Percentiles rank a stretch among this genome's conserved stretches.
Conservation (phyloP, 2,329 filamentous ascomycete species). For the Trichoderma harzianum region DNA sequence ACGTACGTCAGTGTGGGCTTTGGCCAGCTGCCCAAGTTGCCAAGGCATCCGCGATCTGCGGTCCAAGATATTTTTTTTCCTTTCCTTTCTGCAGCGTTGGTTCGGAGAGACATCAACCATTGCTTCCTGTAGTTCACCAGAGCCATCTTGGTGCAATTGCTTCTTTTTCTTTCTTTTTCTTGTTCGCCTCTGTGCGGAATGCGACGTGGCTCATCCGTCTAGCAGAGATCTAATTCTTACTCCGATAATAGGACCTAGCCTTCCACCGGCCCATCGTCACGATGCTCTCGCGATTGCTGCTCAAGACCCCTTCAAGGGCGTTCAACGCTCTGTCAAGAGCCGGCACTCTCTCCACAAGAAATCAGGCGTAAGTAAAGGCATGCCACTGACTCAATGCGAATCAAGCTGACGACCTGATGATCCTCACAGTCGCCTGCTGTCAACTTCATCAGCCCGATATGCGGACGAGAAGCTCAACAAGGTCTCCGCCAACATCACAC, state of each 20-base stretch:
- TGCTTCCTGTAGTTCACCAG: not conserved
- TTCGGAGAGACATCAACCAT: not conserved
- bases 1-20: not conserved
- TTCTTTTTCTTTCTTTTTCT: not conserved
- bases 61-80: not conserved
- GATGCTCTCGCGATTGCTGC: constrained; percentile 24
- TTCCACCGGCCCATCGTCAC: not conserved
- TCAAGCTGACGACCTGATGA: not conserved
- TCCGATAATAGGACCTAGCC: constrained; percentile 10
- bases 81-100: too few species aligned
- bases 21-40: not conserved
- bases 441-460: constrained; percentile 46
- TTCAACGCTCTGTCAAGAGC: constrained; percentile 20
- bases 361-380: constrained; percentile 18
- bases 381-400: not conserved
- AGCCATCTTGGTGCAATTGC: not conserved
- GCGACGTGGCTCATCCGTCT: not conserved
- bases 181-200: not conserved
- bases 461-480: constrained; percentile 69
- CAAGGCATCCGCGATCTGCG: not conserved
- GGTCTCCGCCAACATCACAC: constrained; percentile 80
- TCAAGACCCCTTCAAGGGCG: constrained; percentile 17
- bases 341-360: constrained; percentile 18
- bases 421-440: constrained; percentile 47
- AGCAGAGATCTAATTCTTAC: not conserved